Base-by-base conservation (phyloP, 2,329 filamentous ascomycete species). In the Diaporthe citri region DNA sequence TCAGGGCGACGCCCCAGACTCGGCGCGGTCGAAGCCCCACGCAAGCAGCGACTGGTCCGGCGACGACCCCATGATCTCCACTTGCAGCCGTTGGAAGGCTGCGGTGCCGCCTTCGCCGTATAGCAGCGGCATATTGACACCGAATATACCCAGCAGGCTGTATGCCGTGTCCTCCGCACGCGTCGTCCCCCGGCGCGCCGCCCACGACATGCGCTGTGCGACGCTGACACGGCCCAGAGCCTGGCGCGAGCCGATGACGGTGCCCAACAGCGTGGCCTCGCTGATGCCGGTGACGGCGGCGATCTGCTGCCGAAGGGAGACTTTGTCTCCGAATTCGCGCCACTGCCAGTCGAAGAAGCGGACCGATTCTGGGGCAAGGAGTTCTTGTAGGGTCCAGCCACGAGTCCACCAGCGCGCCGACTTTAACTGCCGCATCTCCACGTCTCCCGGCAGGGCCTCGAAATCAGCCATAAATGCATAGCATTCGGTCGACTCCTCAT, bases 81-180 rank as follows among this genome's bases (percentile, higher is more conserved):
- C 57, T 25, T 75, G 74, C 28, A 75, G 13, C 25, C 74, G 59
- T 13, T 43, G 22, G 34, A 75, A 75, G 4, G 71, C 25, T 17
- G 41, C 41, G 10, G n/a, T 22, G 4, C 34, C 3, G 15, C 52
- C 52, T 46, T 75, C 74, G 15, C 74, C 74, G 52, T 75, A 75
- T 7, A 70, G n/a, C 4, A 75, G 34, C 12, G 60, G 71, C 74
- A 75, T 73, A 17, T 71, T 73, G 28, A 75, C 71, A 10, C 69
- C 55, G 36, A 75, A 75, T 5, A 75, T 70, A 9, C 74, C 74
- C 48, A 75, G 52, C 4, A 75, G 74, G 20, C 48, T 70, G 43
- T 75, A 75, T 1, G 74, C 74, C 9, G 41, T n/a, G 55, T 75
- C 74, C 41, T 75, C 74, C 10, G 62, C 13, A 20, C 59, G 59